Percentiles rank a stretch among this genome's conserved stretches.
These are phyloP conservation scores for Mallotus repandus DNA, from an alignment of 441 rosid species.

Conservation along the genomic window DNA sequence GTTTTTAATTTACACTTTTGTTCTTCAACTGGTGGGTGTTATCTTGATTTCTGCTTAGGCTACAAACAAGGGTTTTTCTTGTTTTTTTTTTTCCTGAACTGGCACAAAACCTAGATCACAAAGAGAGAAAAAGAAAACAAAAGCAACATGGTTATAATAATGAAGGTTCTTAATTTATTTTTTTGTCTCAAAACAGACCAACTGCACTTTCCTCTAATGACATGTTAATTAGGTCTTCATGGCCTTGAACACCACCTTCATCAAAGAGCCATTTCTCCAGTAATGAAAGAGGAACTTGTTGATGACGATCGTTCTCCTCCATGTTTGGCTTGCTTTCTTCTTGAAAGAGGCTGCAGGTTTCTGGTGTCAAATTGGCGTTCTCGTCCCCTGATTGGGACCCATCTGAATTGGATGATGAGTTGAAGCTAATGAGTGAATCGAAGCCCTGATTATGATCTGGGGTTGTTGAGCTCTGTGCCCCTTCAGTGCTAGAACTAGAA, in stretches of 20 bases:
- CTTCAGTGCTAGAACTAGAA: conserved; percentile 38
- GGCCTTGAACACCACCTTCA: conserved; percentile 45
- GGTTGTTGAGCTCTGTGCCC: conserved; percentile 19
- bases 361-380: conserved; percentile 41
- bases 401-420: conserved; percentile 51
- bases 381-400: conserved; percentile 49
- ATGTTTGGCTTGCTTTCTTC: conserved; percentile 52
- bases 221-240: conserved; percentile 50
- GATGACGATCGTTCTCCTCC: conserved; percentile 6
- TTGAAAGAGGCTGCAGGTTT: conserved; percentile 39
- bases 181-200: conserved; percentile 30
- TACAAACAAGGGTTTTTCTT: not conserved
- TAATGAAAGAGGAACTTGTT: conserved; percentile 55
- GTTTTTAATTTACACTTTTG: conserved; percentile 41
- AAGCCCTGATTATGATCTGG: conserved; percentile 32
- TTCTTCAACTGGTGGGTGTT: conserved; percentile 28
- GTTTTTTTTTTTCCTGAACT: not conserved
- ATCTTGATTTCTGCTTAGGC: conserved; percentile 37
- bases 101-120: conserved; percentile 18
- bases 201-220: conserved; percentile 43
- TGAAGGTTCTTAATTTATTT: not conserved
- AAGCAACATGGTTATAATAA: conserved; percentile 2
- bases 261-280: conserved; percentile 93
- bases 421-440: conserved; percentile 47
- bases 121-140: conserved; percentile 1